These are phyloP conservation scores for Gynostemma pentaphyllum DNA, from an alignment of 306 rosid species.

Conservation along the genomic window DNA sequence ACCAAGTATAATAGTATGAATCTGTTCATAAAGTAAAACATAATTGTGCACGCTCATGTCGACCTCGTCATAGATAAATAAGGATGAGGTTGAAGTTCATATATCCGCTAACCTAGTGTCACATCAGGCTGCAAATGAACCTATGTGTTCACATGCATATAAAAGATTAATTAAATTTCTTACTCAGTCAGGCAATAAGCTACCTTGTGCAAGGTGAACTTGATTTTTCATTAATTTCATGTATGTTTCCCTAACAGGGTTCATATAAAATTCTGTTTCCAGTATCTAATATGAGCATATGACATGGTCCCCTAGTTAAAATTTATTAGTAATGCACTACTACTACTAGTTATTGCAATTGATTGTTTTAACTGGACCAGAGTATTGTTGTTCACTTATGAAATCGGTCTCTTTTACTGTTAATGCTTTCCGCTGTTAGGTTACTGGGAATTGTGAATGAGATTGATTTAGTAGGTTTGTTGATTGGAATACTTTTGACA, in stretches of 20 bases:
- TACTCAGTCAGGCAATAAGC: neutral
- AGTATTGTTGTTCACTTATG: neutral
- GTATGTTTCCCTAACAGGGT: neutral
- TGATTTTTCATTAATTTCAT: constrained; percentile 1
- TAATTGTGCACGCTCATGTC: neutral
- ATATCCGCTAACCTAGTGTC: neutral
- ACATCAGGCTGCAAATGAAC: neutral
- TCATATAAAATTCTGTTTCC: neutral
- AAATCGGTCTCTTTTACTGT: neutral
- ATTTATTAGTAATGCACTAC: neutral
- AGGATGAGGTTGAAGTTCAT: neutral
- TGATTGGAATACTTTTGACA: neutral
- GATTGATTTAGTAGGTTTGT: neutral
- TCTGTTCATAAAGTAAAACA: neutral
- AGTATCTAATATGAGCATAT: neutral
- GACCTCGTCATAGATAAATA: neutral
- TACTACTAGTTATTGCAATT: neutral
- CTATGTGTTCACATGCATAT: neutral
- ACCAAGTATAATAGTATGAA: neutral
- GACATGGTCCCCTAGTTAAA: neutral
- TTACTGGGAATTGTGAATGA: neutral
- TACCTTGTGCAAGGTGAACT: neutral
- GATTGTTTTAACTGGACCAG: neutral
- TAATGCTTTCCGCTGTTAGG: neutral
- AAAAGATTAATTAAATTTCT: neutral